phyloP scores from a whole-genome alignment of 345 rosid species.

The Noccaea bulbosa region DNA sequence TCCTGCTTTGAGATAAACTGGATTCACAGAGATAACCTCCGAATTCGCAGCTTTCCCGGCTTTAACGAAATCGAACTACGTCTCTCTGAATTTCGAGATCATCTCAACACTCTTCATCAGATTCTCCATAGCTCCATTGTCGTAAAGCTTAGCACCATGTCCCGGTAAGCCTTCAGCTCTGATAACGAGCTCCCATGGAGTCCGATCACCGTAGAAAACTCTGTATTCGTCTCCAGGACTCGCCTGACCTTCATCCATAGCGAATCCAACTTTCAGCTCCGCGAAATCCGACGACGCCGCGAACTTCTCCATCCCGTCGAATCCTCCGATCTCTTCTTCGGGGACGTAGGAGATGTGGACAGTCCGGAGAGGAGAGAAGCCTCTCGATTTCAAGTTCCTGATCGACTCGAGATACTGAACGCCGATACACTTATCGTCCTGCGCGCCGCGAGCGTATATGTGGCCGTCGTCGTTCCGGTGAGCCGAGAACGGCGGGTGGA shows the following conservation, averaged over 20 bases:
- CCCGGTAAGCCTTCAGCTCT: conserved; percentile 72
- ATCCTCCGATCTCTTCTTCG: conserved; percentile 86
- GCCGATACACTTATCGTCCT: conserved; percentile 85
- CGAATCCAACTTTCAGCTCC: conserved; percentile 77
- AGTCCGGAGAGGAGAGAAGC: conserved; percentile 61
- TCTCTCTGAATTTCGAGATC: conserved; percentile 68
- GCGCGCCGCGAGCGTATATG: conserved; percentile 86
- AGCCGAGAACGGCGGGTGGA: conserved; percentile 83
- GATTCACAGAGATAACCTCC: conserved; percentile 85
- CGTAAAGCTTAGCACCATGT: conserved; percentile 82
- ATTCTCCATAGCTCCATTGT: conserved; percentile 87
- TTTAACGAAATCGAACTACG: conserved; percentile 74
- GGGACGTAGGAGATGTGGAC: conserved; percentile 72
- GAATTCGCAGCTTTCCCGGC: conserved; percentile 68
- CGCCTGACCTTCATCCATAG: conserved; percentile 90
- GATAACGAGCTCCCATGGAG: conserved; percentile 65
- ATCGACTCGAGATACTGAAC: conserved; percentile 85
- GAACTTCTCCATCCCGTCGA: conserved; percentile 65
- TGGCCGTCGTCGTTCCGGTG: conserved; percentile 55
- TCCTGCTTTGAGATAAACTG: conserved; percentile 85
- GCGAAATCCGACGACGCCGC: conserved; percentile 59
- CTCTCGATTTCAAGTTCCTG: conserved; percentile 53
- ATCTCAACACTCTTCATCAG: conserved; percentile 81
- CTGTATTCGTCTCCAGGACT: conserved; percentile 63
- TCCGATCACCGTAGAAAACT: conserved; percentile 76